Evolutionary conservation across 2,329 filamentous ascomycete genomes (phyloP).

Genomic region (Verticillium longisporum): DNA sequence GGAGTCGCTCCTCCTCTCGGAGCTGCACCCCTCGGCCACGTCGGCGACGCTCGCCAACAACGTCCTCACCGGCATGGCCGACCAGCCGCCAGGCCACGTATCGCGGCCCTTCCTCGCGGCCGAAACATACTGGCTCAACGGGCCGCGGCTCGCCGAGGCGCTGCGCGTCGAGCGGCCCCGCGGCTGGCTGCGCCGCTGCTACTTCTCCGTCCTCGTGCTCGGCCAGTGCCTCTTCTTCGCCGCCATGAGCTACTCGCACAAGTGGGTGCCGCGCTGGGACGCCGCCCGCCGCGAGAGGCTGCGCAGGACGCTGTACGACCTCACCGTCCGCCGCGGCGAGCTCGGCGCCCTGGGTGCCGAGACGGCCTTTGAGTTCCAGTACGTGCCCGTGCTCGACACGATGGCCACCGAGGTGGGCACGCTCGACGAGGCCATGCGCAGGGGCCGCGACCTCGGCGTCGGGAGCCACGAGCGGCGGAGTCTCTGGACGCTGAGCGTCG

Average conservation of each 20-base stretch:
- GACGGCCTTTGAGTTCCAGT: slow-evolving; percentile 64
- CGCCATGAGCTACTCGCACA: slow-evolving; percentile 38
- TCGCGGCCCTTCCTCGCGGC: slow-evolving; percentile 62
- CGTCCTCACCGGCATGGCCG: slow-evolving; percentile 62
- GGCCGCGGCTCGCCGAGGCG: slow-evolving; percentile 51
- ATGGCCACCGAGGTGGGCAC: slow-evolving; percentile 25
- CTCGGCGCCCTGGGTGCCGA: slow-evolving; percentile 54
- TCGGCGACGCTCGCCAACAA: slow-evolving; percentile 65
- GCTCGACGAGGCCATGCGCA: slow-evolving; percentile 16
- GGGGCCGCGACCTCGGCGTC: slow-evolving; percentile 11
- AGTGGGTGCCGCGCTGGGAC: slow-evolving; percentile 19
- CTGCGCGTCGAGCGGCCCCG: slow-evolving; percentile 52
- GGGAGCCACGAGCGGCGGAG: slow-evolving; percentile 27
- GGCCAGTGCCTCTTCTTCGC: slow-evolving; percentile 64
- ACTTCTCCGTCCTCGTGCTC: slow-evolving; percentile 51
- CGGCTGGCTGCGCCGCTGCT: slow-evolving; percentile 27
- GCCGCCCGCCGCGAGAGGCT: slow-evolving; percentile 23
- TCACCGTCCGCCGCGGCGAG: slow-evolving; percentile 56
- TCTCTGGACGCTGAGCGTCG: slow-evolving; percentile 35
- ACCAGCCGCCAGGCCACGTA: slow-evolving; percentile 58
- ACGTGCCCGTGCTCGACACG: slow-evolving; percentile 44
- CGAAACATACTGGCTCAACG: slow-evolving; percentile 64
- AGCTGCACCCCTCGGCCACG: slow-evolving; percentile 58
- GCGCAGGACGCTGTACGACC: slow-evolving; percentile 33
- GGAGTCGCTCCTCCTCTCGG: slow-evolving; percentile 60